Evolutionary conservation across 2,329 filamentous ascomycete species (phyloP), one percentile per base, ranked within the genome.

Genomic region (Endoconidiophora polonica): DNA sequence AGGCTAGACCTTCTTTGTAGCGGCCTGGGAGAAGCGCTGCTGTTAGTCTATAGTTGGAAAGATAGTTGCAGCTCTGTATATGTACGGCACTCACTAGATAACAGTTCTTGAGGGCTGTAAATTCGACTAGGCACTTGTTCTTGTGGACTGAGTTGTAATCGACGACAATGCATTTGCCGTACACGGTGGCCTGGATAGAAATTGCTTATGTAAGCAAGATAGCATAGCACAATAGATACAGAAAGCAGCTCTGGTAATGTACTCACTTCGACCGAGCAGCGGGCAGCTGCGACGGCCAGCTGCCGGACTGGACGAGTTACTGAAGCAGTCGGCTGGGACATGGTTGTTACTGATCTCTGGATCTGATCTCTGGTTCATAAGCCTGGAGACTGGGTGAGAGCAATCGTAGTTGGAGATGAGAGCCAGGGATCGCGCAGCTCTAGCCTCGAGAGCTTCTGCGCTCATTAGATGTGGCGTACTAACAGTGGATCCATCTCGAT

Each of bases 101-200:
- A 61, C 90, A 96, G 57, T 94, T 73, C 63, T 94, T 94, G 45
- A 96, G 64, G 56, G 69, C 78, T 64, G 91, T 69, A 58, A 98
- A 96, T 60, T 95, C 87, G 52, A 77, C 78, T 3, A 73, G 72
- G 60, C 91, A 98, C 70, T 91, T 91, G 61, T 95, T 86, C 61
- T 94, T 94, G 58, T 87, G 76, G 2, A 94, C 77, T 3, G 86
- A 77, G 61, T 90, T 90, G 66, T 94, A 96, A 61, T 96, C 90
- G 38, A 78, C 77, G 46, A 90, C 75, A 56, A 98, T 80, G 62
- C 91, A 98, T 70, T 87, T 88, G 57, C 90, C 91, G 60, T 96
- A 98, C 10, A 76, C 70, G 2, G 86, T 73, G 48, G 86, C 83
- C 90, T 96, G 16, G 14, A 48, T 45, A 23, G 46, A 43, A 16